Conservation (phyloP, 1,284 basidiomycete species). For the Leccinum fuscescens region DNA sequence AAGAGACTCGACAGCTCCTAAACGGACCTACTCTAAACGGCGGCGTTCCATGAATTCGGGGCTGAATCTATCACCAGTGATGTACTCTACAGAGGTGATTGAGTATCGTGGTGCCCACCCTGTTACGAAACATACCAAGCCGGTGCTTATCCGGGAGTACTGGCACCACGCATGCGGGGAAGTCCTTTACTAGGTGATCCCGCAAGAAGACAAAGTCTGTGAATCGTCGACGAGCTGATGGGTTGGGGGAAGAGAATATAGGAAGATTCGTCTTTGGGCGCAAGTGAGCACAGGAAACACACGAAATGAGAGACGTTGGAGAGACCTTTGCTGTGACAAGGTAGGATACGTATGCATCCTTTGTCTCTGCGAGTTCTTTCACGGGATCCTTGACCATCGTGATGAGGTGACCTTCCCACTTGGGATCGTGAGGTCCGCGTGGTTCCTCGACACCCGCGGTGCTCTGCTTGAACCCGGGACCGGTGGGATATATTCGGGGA, state of each 20-base stretch:
- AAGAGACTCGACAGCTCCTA: constrained; percentile 3
- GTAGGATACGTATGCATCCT: constrained; percentile 96
- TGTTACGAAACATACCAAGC: constrained; percentile 60
- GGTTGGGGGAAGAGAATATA: constrained; percentile 74
- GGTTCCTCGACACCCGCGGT: constrained; percentile 62
- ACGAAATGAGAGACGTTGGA: constrained; percentile 18
- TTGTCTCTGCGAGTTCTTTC: constrained; percentile 94
- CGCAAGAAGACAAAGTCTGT: constrained; percentile 96
- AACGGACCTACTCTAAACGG: constrained; percentile 68
- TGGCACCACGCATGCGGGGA: constrained; percentile 95
- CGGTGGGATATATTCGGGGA: constrained; percentile 39
- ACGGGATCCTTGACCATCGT: constrained; percentile 89
- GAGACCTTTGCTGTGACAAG: constrained; percentile 85
- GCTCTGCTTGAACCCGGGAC: constrained; percentile 77
- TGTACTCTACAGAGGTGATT: constrained; percentile 67
- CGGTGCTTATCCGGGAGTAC: constrained; percentile 96
- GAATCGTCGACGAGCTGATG: constrained; percentile 83
- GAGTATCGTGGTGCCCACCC: constrained; percentile 3
- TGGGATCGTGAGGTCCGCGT: constrained; percentile 66
- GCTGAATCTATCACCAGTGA: constrained; percentile 96
- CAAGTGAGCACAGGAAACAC: constrained; percentile 7
- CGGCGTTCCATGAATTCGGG: constrained; percentile 94
- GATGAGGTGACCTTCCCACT: constrained; percentile 88
- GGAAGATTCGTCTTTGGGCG: constrained; percentile 69
- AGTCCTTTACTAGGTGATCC: constrained; percentile 87